Evolutionary conservation across 1,139 yeast genomes (phyloP).

Genomic region (Sugiyamaella novakii): DNA sequence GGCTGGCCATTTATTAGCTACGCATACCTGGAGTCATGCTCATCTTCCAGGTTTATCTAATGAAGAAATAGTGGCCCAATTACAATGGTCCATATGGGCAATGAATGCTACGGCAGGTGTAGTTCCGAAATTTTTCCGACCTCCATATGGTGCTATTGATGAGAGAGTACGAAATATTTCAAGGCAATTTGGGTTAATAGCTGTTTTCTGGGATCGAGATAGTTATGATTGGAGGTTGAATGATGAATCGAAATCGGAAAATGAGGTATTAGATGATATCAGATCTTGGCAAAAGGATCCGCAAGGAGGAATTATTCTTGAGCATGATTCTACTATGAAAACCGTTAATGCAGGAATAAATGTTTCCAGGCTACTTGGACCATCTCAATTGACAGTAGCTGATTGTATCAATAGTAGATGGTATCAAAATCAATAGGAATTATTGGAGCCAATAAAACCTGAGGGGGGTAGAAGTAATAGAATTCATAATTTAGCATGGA

Average conservation of each 20-base stretch:
- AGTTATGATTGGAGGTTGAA: constrained; percentile 83
- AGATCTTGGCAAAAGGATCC: constrained; percentile 48
- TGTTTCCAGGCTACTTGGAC: constrained; percentile 53
- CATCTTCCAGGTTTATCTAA: constrained; percentile 74
- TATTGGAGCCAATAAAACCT: constrained; percentile 16
- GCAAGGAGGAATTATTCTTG: constrained; percentile 63
- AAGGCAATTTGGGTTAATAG: constrained; percentile 83
- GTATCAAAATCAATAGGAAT: constrained; percentile 31
- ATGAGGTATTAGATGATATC: constrained; percentile 57
- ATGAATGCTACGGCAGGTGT: constrained; percentile 91
- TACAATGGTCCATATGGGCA: constrained; percentile 96
- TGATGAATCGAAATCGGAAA: constrained; percentile 47
- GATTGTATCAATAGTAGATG: constrained; percentile 68
- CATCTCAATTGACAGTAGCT: constrained; percentile 72
- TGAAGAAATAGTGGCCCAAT: constrained; percentile 83
- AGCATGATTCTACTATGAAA: constrained; percentile 70
- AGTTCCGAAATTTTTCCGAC: constrained; percentile 88
- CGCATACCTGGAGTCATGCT: constrained; percentile 92
- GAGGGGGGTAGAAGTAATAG: constrained; percentile 6
- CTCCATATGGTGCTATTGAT: constrained; percentile 94
- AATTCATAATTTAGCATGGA: constrained; percentile 8
- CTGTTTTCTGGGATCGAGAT: constrained; percentile 89
- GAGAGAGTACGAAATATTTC: constrained; percentile 77
- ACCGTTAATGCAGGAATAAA: constrained; percentile 72
- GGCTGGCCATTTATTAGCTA: constrained; percentile 75